Evolutionary conservation across 78 protist species (phyloP).

Genomic region (Capsaspora owczarzaki): DNA sequence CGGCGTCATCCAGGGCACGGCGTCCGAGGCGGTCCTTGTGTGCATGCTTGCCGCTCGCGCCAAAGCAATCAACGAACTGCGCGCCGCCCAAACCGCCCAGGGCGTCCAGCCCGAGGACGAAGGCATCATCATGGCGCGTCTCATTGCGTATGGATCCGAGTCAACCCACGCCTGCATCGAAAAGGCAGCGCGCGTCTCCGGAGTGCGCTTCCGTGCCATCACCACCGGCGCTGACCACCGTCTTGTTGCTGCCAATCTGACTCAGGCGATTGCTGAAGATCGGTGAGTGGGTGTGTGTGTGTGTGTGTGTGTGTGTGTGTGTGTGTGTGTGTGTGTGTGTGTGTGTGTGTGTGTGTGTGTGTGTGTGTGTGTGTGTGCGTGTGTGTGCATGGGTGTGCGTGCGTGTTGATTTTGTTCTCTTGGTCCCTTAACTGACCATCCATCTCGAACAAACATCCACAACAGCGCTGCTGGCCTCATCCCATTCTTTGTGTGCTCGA

Average conservation of each 20-base stretch:
- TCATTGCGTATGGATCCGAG: slow-evolving; percentile 23
- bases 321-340: too few relatives aligned
- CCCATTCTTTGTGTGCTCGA: slow-evolving; percentile 34
- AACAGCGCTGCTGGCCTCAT: slow-evolving; percentile 24
- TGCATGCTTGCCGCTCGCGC: slow-evolving; percentile 25
- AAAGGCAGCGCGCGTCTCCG: slow-evolving; percentile 21
- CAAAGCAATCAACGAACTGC: not conserved
- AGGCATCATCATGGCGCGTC: not conserved
- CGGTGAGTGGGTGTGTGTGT: not conserved
- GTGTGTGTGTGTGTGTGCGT: too few relatives aligned
- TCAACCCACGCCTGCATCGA: slow-evolving; percentile 25
- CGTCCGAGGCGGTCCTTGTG: slow-evolving; percentile 24
- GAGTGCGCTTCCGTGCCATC: not conserved
- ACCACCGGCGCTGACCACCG: not conserved
- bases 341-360: too few relatives aligned
- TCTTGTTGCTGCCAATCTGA: not conserved
- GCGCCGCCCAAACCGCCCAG: not conserved
- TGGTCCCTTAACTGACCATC: too few relatives aligned
- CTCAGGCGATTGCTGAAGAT: not conserved
- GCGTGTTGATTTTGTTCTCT: not conserved
- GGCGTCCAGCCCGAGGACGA: not conserved
- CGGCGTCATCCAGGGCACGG: slow-evolving; percentile 53
- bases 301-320: not conserved
- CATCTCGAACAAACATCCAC: too few relatives aligned
- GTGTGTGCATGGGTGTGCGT: not conserved